These are phyloP conservation scores for Ustilago lituana DNA, from an alignment of 1,284 basidiomycete species.

Conservation along the genomic window DNA sequence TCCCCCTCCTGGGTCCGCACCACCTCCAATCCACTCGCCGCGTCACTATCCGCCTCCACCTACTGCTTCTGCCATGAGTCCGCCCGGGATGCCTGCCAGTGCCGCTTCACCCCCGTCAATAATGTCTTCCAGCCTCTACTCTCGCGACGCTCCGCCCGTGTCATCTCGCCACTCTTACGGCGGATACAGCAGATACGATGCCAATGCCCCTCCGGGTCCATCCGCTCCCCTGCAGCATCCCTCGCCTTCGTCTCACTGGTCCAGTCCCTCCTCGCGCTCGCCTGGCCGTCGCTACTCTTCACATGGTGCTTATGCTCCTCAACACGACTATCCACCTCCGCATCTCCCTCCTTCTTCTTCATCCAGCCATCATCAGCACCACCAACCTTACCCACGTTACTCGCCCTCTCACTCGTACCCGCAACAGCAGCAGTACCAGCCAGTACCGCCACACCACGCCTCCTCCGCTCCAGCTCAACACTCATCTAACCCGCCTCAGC, in stretches of 20 bases:
- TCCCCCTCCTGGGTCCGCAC: conserved; percentile 11
- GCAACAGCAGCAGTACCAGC: conserved; percentile 26
- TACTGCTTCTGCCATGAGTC: conserved; percentile 25
- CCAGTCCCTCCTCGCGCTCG: conserved; percentile 33
- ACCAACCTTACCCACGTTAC: too few relatives aligned
- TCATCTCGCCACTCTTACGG: conserved; percentile 27
- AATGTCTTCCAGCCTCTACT: conserved; percentile 32
- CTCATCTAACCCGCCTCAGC: conserved; percentile 15
- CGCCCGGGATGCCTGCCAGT: conserved; percentile 30
- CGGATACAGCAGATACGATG: conserved; percentile 26
- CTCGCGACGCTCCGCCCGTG: conserved; percentile 27
- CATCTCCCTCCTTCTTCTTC: conserved; percentile 13
- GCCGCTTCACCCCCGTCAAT: conserved; percentile 26
- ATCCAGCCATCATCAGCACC: conserved; percentile 18
- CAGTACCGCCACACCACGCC: conserved; percentile 17
- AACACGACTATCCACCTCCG: conserved; percentile 27
- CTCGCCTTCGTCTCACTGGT: conserved; percentile 43
- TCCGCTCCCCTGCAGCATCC: conserved; percentile 21
- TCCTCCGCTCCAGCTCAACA: conserved; percentile 4
- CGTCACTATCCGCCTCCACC: conserved; percentile 25
- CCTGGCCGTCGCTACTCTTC: conserved; percentile 30
- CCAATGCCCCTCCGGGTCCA: conserved; percentile 1
- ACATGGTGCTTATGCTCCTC: conserved; percentile 22
- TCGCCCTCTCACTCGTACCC: conserved; percentile 24
- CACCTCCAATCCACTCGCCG: conserved; percentile 13